Conservation (phyloP, 768 basidiomycete genomes). For the Strobilomyces confusus region DNA sequence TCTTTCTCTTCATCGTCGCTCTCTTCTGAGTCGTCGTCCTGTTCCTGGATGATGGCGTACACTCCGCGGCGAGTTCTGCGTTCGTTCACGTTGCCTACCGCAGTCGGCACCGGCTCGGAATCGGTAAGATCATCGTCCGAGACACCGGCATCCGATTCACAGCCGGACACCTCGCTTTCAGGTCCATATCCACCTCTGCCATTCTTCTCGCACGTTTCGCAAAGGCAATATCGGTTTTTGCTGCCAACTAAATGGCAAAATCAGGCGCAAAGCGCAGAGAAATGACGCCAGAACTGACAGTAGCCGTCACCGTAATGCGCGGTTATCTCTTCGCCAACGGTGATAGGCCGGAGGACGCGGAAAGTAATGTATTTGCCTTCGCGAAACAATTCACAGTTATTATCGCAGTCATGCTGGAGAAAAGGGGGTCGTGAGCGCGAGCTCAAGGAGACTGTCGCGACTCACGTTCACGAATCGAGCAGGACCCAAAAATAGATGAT, state of each 20-base stretch:
- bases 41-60: slow-evolving; percentile 63
- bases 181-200: slow-evolving; percentile 68
- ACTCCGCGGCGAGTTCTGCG: slow-evolving; percentile 79
- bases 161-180: slow-evolving; percentile 47
- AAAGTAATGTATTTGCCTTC: slow-evolving; percentile 90
- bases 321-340: slow-evolving; percentile 81
- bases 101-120: slow-evolving; percentile 45
- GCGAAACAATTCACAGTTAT: slow-evolving; percentile 85
- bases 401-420: slow-evolving; percentile 82
- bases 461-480: slow-evolving; percentile 91
- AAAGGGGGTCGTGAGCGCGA: not conserved
- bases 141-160: slow-evolving; percentile 42
- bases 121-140: slow-evolving; percentile 33
- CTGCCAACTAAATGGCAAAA: slow-evolving; percentile 51
- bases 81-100: slow-evolving; percentile 65
- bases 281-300: slow-evolving; percentile 51
- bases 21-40: slow-evolving; percentile 58
- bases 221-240: slow-evolving; percentile 73
- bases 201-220: slow-evolving; percentile 80
- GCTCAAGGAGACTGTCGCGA: slow-evolving; percentile 8
- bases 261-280: slow-evolving; percentile 20
- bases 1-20: slow-evolving; percentile 53
- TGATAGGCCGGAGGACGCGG: slow-evolving; percentile 73
- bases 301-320: slow-evolving; percentile 90
- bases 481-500: slow-evolving; percentile 85